Evolutionary conservation across 306 rosid genomes (phyloP), one percentile per base, ranked within the genome.

Genomic region (Dicorynia guianensis): DNA sequence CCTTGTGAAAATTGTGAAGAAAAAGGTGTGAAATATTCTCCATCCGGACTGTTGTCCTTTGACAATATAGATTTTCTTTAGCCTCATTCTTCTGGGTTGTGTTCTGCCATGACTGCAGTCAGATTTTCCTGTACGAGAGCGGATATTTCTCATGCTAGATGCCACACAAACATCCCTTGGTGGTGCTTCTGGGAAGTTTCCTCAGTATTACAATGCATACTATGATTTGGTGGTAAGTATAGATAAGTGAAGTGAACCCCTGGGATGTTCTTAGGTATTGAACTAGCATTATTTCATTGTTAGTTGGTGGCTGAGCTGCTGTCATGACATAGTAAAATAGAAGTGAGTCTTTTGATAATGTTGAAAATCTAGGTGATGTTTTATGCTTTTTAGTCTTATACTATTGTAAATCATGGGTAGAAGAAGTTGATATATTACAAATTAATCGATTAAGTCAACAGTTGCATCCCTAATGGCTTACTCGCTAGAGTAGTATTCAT

Each of bases 101-200:
- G 43, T 55, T 17, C 75, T 64, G 80, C 76, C 61, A 36, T 35
- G 66, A 64, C 81, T 87, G 85, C 90, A 94, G 98, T 87, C 98
- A 67, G 90, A 94, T 67, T 84, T 90, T 76, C 93, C 91, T 11
- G 96, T 80, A 65, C 84, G 98, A 66, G 98, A 90, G 86, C 86
- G 96, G 75, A 85, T 90, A 44, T 94, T 94, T 87, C 97, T 94
- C 74, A 93, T 94, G 59, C 87, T 94, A 58, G 98, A 94, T 87
- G 98, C 97, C 48, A 92, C 95, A 43, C 98, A 94, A 77, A 90
- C 98, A 80, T 92, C 97, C 76, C 90, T 90, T 83, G 98, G 97
- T 7, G 98, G 98, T 69, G 96, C 95, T 80, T 86, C 98, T 36
- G 98, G 97, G 83, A 94, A 90, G 82, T 94, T 88, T 79, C 96